phyloP scores from a whole-genome alignment of 148 eudicot species.

The Rhododendron williamsianum region DNA sequence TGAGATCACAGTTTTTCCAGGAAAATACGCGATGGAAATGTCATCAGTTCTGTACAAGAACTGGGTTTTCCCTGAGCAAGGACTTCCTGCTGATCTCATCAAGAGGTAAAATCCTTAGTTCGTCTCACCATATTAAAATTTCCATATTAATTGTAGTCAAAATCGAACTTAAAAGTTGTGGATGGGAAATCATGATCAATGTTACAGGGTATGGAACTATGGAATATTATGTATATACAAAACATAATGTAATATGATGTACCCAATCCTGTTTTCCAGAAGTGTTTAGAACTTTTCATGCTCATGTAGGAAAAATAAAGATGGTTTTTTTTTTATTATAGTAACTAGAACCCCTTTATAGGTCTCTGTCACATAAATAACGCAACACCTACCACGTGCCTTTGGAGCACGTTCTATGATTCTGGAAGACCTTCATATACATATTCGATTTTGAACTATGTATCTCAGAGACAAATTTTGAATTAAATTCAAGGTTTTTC shows the following conservation, averaged over 20 bases:
- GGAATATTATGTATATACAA: background rate
- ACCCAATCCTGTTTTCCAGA: background rate
- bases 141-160: background rate
- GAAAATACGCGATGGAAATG: slow-evolving; percentile 12
- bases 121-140: background rate
- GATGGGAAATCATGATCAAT: background rate
- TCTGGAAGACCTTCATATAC: background rate
- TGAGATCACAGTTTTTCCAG: slow-evolving; percentile 14
- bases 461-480: background rate
- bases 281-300: background rate
- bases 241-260: background rate
- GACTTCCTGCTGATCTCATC: slow-evolving; percentile 22
- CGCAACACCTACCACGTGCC: background rate
- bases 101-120: slow-evolving; percentile 14
- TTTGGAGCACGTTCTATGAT: background rate
- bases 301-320: background rate
- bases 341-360: background rate
- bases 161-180: background rate
- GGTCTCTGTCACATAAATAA: background rate
- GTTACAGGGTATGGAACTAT: background rate
- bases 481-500: background rate
- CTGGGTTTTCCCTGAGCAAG: slow-evolving; percentile 18
- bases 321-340: background rate
- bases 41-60: slow-evolving; percentile 11
- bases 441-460: background rate